Evolutionary conservation across 106 monocot genomes (phyloP), one percentile per base, ranked within the genome.

Genomic region (Allium cepa): DNA sequence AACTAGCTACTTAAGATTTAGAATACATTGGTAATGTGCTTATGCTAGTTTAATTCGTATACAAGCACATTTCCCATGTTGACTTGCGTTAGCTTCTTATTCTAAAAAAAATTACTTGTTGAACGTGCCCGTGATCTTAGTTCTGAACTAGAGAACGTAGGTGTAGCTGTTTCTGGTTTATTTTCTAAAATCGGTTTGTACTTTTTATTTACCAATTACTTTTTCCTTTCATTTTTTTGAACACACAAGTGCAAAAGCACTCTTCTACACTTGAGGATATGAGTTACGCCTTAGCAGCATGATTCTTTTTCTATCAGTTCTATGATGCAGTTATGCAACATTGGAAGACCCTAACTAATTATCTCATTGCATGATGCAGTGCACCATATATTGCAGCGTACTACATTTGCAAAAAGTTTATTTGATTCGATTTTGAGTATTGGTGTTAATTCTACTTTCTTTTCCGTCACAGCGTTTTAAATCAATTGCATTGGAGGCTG

Each of bases 151-250:
- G 97, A 89, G 61, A 84, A 72, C 83, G 82, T 92, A 46, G 92
- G 86, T 69, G 67, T 89, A n/a, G 97, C 92, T 83, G 78, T 99
- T 75, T 75, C 78, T 67, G 96, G 92, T 58, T 83, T 99, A 76
- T 99, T 99, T 70, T 82, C 76, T 60, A 99, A 99, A 74, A 99
- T 99, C 81, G 97, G 97, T 99, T 28, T 17, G 82, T 22, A 53
- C 13, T 71, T 64, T 10, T 50, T 4, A 60, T 56, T 52, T 45
- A n/a, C 7, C 45, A 51, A 47, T 57, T 12, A 53, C 14, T 57
- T 77, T n/a, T 22, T 1, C 53, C 13, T 57, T 17, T 7, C 2
- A 49, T 10, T 48, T 57, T 6, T 65, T 64, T 92, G 50, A 87
- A 89, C 56, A 79, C 77, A 58, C 84, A 90, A 87, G 82, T 92